Evolutionary conservation across 305 asterid species (phyloP).

Genomic region (Salvia sclarea): DNA sequence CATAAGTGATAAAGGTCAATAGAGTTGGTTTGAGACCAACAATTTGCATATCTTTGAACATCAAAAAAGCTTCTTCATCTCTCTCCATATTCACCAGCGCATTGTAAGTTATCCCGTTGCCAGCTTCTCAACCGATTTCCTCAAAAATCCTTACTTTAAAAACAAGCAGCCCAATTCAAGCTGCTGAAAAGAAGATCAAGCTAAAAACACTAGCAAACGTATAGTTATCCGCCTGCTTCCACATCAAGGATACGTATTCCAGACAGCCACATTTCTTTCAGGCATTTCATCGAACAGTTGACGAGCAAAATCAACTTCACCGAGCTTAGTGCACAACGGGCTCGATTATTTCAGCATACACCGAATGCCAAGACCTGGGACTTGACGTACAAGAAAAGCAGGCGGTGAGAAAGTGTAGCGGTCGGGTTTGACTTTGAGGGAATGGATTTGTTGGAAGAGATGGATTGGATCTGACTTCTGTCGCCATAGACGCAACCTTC

Average conservation of each 20-base stretch:
- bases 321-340: conserved; percentile 83
- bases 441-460: conserved; percentile 55
- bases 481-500: conserved; percentile 44
- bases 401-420: conserved; percentile 75
- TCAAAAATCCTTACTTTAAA: conserved; percentile 57
- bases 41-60: conserved; percentile 60
- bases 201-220: conserved; percentile 76
- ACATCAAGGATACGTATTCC: conserved; percentile 71
- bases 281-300: conserved; percentile 65
- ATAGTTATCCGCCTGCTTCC: conserved; percentile 60
- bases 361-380: conserved; percentile 52
- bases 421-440: conserved; percentile 62
- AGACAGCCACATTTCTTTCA: conserved; percentile 51
- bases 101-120: conserved; percentile 65
- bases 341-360: conserved; percentile 46
- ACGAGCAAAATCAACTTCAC: conserved; percentile 60
- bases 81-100: conserved; percentile 56
- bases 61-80: conserved; percentile 49
- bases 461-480: conserved; percentile 47
- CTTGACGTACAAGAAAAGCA: conserved; percentile 68
- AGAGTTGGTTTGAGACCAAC: conserved; percentile 59
- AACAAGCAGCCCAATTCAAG: conserved; percentile 62
- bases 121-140: conserved; percentile 39
- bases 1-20: conserved; percentile 63
- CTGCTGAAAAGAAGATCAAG: conserved; percentile 45